These are phyloP conservation scores for Arthrinium phaeospermum DNA, from an alignment of 2,329 filamentous ascomycete species.

Conservation along the genomic window DNA sequence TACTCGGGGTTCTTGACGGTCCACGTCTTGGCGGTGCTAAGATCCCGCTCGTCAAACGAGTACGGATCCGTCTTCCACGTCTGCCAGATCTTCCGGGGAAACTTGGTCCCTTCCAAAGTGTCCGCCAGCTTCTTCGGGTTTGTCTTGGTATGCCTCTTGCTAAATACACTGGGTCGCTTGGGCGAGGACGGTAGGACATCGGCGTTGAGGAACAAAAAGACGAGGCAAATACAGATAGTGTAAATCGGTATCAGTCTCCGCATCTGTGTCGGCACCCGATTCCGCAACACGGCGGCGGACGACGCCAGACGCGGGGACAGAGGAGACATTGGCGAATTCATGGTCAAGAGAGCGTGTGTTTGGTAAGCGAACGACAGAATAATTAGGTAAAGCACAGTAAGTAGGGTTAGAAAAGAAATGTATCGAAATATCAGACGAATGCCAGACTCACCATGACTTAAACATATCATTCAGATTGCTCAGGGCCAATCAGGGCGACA, in stretches of 20 bases:
- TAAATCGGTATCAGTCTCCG: constrained; percentile 54
- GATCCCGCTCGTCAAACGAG: constrained; percentile 68
- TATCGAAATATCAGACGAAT: background rate
- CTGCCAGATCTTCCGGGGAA: constrained; percentile 76
- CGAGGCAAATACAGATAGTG: constrained; percentile 47
- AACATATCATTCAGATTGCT: background rate
- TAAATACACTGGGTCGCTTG: constrained; percentile 25
- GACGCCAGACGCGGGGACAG: constrained; percentile 38
- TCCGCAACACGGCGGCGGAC: constrained; percentile 40
- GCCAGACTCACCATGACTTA: background rate
- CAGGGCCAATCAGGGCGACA: background rate
- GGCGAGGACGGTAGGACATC: constrained; percentile 33
- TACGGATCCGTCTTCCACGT: constrained; percentile 76
- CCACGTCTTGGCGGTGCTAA: constrained; percentile 67
- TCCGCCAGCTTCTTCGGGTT: constrained; percentile 26
- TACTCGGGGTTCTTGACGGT: constrained; percentile 68
- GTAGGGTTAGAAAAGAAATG: background rate
- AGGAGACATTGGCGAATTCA: constrained; percentile 41
- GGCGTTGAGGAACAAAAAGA: constrained; percentile 54
- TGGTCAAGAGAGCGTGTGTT: constrained; percentile 23
- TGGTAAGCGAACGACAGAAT: background rate
- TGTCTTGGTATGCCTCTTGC: background rate
- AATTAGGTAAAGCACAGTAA: background rate
- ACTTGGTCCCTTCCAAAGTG: constrained; percentile 37
- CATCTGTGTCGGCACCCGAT: constrained; percentile 53